Percentiles rank a stretch among this genome's conserved stretches.
phyloP scores from a whole-genome alignment of 306 rosid species.

The Begonia peltatifolia region DNA sequence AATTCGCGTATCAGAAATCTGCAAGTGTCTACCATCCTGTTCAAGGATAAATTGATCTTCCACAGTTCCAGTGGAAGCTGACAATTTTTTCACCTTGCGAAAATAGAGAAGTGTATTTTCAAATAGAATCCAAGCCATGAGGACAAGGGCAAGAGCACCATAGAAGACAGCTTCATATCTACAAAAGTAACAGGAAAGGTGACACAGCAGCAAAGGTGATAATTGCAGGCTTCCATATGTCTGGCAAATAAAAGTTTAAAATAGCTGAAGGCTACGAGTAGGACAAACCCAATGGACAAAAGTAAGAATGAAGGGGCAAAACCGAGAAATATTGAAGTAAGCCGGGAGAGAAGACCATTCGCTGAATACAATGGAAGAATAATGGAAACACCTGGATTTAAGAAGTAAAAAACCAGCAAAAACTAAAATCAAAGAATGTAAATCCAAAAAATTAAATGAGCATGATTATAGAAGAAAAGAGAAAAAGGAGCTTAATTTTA shows the following conservation, averaged over 20 bases:
- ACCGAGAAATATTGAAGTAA: slow-evolving; percentile 77
- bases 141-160: slow-evolving; percentile 67
- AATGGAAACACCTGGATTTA: slow-evolving; percentile 48
- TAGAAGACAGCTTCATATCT: slow-evolving; percentile 87
- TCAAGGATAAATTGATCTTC: slow-evolving; percentile 28
- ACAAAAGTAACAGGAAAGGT: slow-evolving; percentile 17
- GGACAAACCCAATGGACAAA: slow-evolving; percentile 74
- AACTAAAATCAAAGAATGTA: not conserved
- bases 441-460: not conserved
- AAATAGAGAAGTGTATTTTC: slow-evolving; percentile 61
- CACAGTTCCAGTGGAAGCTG: slow-evolving; percentile 22
- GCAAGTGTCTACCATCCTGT: slow-evolving; percentile 47
- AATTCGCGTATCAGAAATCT: slow-evolving; percentile 66
- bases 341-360: slow-evolving; percentile 62
- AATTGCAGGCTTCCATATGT: no score
- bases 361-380: slow-evolving; percentile 68
- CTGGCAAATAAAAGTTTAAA: no score
- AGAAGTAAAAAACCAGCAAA: not conserved
- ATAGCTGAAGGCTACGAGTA: not conserved
- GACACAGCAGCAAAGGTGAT: not conserved
- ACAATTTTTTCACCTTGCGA: slow-evolving; percentile 27
- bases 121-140: slow-evolving; percentile 80
- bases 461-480: not conserved
- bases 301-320: slow-evolving; percentile 87
- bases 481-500: not conserved